Conservation (phyloP, 208 protist genomes). For the Trypanosoma mega region DNA sequence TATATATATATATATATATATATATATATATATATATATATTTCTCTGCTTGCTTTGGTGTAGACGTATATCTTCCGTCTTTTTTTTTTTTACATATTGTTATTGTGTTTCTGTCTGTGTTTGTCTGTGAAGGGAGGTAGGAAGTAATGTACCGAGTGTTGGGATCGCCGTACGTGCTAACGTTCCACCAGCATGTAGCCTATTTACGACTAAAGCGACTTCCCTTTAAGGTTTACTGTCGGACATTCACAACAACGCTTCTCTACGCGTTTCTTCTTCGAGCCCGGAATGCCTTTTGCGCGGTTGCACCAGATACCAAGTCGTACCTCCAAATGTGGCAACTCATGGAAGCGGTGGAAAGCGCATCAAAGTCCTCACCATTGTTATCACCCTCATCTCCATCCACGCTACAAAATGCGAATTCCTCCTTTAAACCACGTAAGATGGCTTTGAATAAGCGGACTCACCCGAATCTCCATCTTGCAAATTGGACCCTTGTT, state of each 20-base stretch:
- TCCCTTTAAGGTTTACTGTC: constrained; percentile 85
- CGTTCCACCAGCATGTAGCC: constrained; percentile 75
- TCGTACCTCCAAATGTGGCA: constrained; percentile 76
- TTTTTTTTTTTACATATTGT: constrained; percentile 5
- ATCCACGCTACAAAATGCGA: too few relatives aligned
- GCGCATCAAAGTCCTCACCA: too few relatives aligned
- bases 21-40: constrained; percentile 1
- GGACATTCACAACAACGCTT: constrained; percentile 64
- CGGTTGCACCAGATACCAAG: constrained; percentile 43
- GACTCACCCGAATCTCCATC: constrained; percentile 74
- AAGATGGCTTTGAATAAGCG: constrained; percentile 45
- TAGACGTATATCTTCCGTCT: constrained; percentile 2
- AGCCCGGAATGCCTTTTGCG: constrained; percentile 63
- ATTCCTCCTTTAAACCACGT: not conserved
- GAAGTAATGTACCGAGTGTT: constrained; percentile 68
- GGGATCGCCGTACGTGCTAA: constrained; percentile 71
- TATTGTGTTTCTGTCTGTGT: constrained; percentile 7
- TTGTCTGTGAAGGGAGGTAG: not conserved
- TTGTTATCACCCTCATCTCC: too few relatives aligned
- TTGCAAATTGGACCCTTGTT: constrained; percentile 62
- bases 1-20: constrained; percentile 2
- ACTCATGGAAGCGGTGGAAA: constrained; percentile 60
- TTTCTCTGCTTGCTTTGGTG: not conserved
- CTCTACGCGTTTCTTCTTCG: constrained; percentile 68
- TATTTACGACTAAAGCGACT: constrained; percentile 83